Conservation (phyloP, 139 green algal species). For the Coelastrella sp. region DNA sequence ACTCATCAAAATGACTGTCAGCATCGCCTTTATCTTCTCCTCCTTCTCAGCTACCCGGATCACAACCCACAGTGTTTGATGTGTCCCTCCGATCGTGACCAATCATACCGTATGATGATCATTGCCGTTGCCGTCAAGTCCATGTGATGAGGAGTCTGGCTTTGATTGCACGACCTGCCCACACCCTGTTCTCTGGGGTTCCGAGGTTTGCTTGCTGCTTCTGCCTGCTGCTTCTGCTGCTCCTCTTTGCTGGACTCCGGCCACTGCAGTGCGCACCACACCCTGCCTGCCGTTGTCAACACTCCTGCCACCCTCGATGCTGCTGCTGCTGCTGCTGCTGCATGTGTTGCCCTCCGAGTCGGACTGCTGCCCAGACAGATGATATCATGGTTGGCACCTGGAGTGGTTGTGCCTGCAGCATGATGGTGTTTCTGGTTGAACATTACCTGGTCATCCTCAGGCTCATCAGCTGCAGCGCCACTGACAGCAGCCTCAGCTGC, state of each 20-base stretch:
- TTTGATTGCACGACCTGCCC: background rate
- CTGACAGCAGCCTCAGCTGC: background rate
- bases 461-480: background rate
- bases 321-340: background rate
- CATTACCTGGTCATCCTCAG: background rate
- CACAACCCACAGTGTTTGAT: background rate
- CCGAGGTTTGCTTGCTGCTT: too few species aligned
- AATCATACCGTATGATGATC: background rate
- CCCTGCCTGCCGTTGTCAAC: background rate
- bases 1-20: constrained; percentile 50
- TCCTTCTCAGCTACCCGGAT: background rate
- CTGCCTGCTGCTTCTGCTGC: background rate
- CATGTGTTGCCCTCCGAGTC: background rate
- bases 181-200: background rate
- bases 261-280: background rate
- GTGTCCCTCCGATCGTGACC: background rate
- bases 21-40: background rate
- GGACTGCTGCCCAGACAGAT: background rate
- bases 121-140: background rate
- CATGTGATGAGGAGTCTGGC: too few species aligned
- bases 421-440: background rate
- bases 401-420: background rate
- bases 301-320: background rate
- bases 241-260: background rate
- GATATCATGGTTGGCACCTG: background rate